These are phyloP conservation scores for Camellia japonica DNA, from an alignment of 148 eudicot species.

Conservation along the genomic window DNA sequence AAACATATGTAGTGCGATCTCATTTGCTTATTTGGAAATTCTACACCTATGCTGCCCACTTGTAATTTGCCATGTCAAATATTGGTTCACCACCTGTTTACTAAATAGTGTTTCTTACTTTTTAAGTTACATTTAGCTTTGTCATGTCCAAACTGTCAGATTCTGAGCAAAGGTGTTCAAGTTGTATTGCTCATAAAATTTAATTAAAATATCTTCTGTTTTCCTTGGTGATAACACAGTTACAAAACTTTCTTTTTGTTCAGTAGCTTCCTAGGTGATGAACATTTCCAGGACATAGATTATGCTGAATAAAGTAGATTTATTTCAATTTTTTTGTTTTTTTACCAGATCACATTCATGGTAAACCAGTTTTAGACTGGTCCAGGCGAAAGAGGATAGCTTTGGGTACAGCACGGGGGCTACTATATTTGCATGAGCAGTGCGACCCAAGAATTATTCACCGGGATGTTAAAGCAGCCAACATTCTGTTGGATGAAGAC, in stretches of 20 bases:
- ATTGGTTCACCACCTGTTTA: neutral
- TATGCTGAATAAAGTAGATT: neutral
- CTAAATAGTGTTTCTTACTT: neutral
- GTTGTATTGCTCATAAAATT: neutral
- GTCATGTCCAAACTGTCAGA: neutral
- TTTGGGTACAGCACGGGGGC: slow-evolving; percentile 85
- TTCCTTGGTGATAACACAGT: neutral
- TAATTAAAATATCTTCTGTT: neutral
- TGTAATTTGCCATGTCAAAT: neutral
- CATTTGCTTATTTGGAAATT: neutral
- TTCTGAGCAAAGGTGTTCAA: neutral
- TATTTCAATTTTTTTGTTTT: too few species aligned
- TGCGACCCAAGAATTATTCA: slow-evolving; percentile 93
- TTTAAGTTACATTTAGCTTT: neutral
- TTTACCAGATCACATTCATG: slow-evolving; percentile 58
- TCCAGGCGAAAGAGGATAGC: slow-evolving; percentile 79
- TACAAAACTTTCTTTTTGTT: neutral
- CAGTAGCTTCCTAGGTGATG: neutral
- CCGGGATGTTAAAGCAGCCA: slow-evolving; percentile 96
- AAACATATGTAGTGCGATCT: neutral
- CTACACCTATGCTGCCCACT: neutral
- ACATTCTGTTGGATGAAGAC: slow-evolving; percentile 84
- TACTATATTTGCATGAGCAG: slow-evolving; percentile 85
- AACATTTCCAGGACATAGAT: neutral
- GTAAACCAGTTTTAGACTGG: slow-evolving; percentile 81